Evolutionary conservation across 1,284 basidiomycete species (phyloP).

Genomic region (Papiliotrema flavescens): DNA sequence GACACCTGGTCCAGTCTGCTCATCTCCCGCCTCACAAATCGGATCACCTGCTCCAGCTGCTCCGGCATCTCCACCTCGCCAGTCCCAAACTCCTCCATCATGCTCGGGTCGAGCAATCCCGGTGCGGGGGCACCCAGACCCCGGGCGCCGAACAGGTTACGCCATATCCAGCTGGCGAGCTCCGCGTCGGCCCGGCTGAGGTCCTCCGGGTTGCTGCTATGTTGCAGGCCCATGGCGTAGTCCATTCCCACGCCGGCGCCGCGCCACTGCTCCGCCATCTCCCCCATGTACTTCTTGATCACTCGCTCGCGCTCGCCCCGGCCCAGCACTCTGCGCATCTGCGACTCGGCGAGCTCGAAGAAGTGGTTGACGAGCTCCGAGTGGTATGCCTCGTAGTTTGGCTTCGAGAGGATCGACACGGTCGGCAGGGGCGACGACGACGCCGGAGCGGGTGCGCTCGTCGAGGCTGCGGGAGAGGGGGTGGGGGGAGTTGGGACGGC

Average conservation of each 20-base stretch:
- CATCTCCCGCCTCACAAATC: constrained; percentile 74
- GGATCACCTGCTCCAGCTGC: constrained; percentile 70
- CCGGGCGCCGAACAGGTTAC: constrained; percentile 66
- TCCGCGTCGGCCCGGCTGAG: constrained; percentile 58
- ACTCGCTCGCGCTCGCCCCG: constrained; percentile 68
- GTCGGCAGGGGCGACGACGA: constrained; percentile 2
- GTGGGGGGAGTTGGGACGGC: constrained; percentile 13
- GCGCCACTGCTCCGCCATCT: constrained; percentile 85
- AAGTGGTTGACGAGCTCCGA: constrained; percentile 84
- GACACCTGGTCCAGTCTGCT: constrained; percentile 65
- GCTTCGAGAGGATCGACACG: constrained; percentile 52
- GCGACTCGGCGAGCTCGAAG: constrained; percentile 90
- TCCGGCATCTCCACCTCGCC: constrained; percentile 68
- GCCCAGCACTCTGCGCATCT: constrained; percentile 76
- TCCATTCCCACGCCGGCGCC: constrained; percentile 80
- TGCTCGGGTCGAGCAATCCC: neutral
- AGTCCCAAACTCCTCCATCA: constrained; percentile 51
- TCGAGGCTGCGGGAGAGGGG: constrained; percentile 8
- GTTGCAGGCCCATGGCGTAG: constrained; percentile 53
- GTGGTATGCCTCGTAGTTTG: constrained; percentile 38
- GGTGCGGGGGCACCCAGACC: constrained; percentile 16
- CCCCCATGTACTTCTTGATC: constrained; percentile 84
- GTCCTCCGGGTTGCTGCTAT: neutral
- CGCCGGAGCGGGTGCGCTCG: too few species aligned
- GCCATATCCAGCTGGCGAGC: constrained; percentile 83